Evolutionary conservation across 768 basidiomycete species (phyloP), one percentile per base, ranked within the genome.

Genomic region (Amanita pseudoporphyria): DNA sequence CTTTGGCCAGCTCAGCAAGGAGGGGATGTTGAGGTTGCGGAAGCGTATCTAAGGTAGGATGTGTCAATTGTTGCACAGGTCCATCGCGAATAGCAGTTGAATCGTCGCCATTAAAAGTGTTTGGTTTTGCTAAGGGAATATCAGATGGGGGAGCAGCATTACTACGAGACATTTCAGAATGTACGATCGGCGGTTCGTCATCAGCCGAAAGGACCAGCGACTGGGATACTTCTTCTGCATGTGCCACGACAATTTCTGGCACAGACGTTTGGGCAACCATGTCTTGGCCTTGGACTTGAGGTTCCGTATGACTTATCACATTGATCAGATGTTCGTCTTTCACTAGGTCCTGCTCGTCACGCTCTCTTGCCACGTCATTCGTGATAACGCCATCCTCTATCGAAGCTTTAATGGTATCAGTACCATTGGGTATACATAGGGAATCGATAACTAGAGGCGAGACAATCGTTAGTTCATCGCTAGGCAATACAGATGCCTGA

Each of bases 1-100:
- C 70, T 16, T 60, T 56, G 0, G 54, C 58, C 1, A 87, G 70
- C 9, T 72, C 70, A 0, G 63, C 59, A 5, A 86, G 65, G 9
- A 84, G 67, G 2, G 65, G 65, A 47, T 66, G 68, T 7, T 42
- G 52, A 7, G 44, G 31, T 40, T 56, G 52, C 39, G 55, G 14
- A 1, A 58, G 50, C 2, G 48, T 33, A 21, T 53, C 43, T 39
- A 33, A 13, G 39, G 24, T n/a, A 45, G 28, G n/a, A 1, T 16
- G 24, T 9, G 9, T 13, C 40, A 32, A 5, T 10, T 19, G 45
- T 12, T 4, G 36, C 22, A 24, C 13, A 16, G 22, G 3, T 3
- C 26, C 21, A 38, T 35, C 9, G n/a, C 16, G 21, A 28, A 14
- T 19, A 12, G 6, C 14, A 6, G 16, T 3, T 22, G 32, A 0